phyloP scores from a whole-genome alignment of 106 monocot genomes.

The Dactylorhiza incarnata region DNA sequence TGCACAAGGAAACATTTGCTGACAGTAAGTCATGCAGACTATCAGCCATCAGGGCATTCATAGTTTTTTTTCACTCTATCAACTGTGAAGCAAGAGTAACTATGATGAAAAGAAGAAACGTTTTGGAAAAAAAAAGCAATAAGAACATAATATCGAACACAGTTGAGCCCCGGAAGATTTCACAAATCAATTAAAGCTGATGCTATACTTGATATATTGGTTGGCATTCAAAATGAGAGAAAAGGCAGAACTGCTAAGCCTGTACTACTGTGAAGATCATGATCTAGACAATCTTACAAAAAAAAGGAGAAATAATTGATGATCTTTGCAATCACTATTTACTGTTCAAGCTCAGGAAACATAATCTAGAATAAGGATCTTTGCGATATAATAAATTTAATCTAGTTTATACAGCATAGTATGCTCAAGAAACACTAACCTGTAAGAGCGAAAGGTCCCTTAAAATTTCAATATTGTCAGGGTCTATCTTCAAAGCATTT shows the following conservation, averaged over 20 bases:
- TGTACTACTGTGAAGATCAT: not conserved
- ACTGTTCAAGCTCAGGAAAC: not conserved
- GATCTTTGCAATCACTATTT: not conserved
- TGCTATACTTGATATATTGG: not conserved
- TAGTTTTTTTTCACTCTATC: too few species aligned
- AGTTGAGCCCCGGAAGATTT: not conserved
- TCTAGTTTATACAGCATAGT: not conserved
- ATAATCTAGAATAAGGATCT: not conserved
- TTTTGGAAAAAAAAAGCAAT: too few species aligned
- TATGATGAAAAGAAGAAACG: too few species aligned
- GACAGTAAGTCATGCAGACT: too few species aligned
- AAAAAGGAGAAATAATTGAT: not conserved
- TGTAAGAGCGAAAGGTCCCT: slow-evolving; percentile 91
- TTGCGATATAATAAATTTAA: not conserved
- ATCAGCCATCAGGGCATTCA: too few species aligned
- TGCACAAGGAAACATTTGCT: too few species aligned
- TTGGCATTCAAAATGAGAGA: not conserved
- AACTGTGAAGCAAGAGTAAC: too few species aligned
- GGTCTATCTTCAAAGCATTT: slow-evolving; percentile 96
- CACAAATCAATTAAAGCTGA: not conserved
- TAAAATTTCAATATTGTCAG: slow-evolving; percentile 94
- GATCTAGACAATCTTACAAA: not conserved
- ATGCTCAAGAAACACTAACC: slow-evolving; percentile 24
- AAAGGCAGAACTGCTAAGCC: not conserved
- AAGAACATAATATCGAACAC: not conserved